These are phyloP conservation scores for Jatropha multifida DNA, from an alignment of 441 rosid genomes.

Conservation along the genomic window DNA sequence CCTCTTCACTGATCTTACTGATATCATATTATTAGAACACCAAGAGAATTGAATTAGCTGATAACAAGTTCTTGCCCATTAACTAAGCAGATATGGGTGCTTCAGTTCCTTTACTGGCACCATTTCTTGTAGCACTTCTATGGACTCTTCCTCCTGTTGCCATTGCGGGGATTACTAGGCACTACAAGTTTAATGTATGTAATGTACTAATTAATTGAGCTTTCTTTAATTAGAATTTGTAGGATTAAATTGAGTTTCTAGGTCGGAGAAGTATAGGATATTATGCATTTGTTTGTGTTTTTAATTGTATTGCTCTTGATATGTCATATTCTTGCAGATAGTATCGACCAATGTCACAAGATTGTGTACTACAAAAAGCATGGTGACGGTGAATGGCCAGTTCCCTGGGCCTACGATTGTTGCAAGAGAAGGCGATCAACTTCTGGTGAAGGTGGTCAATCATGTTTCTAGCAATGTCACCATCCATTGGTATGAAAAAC, in stretches of 20 bases:
- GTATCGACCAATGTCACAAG: conserved; percentile 40
- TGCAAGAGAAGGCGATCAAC: conserved; percentile 52
- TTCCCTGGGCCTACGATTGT: conserved; percentile 51
- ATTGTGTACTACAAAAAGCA: conserved; percentile 45
- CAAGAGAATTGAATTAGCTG: neutral
- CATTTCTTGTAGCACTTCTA: conserved; percentile 26
- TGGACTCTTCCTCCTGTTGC: conserved; percentile 30
- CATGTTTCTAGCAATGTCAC: conserved; percentile 37
- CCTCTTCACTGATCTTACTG: neutral
- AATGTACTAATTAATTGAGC: no score
- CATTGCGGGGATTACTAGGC: conserved; percentile 41
- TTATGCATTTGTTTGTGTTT: neutral
- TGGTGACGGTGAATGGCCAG: conserved; percentile 53
- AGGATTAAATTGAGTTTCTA: no score
- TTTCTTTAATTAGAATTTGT: no score
- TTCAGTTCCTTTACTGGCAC: conserved; percentile 17
- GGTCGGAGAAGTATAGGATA: no score
- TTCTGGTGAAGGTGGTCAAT: conserved; percentile 50
- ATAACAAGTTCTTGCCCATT: neutral
- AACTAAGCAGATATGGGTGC: conserved; percentile 20
- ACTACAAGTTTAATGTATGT: conserved; percentile 47
- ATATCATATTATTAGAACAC: neutral
- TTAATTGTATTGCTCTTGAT: neutral
- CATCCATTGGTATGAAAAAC: conserved; percentile 46
- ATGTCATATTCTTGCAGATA: conserved; percentile 32